Evolutionary conservation across 192 early-diverging fungal genomes (phyloP).

Genomic region (Allomyces javanicus): DNA sequence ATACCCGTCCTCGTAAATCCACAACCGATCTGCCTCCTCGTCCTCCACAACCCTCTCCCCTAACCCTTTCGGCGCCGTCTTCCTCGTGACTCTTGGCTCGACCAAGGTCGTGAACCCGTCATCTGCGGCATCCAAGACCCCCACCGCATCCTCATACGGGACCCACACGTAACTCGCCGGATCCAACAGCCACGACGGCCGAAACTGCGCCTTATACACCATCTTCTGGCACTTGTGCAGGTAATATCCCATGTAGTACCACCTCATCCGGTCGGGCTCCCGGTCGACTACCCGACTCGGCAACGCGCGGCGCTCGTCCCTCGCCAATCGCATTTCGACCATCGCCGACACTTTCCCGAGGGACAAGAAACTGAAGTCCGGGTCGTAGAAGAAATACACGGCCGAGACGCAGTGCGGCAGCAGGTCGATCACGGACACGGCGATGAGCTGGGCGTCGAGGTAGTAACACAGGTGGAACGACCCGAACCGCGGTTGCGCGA

Average conservation of each 20-base stretch:
- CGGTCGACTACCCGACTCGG: conserved; percentile 16
- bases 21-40: neutral
- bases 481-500: conserved; percentile 32
- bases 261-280: conserved; percentile 26
- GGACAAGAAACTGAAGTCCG: conserved; percentile 48
- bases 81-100: neutral
- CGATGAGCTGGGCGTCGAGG: conserved; percentile 56
- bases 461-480: conserved; percentile 87
- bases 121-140: neutral
- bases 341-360: conserved; percentile 75
- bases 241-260: conserved; percentile 93
- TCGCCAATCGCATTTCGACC: conserved; percentile 51
- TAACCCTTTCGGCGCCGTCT: neutral
- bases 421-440: conserved; percentile 83
- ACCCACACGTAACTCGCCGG: conserved; percentile 28
- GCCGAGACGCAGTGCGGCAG: conserved; percentile 72
- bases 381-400: conserved; percentile 92
- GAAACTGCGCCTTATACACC: conserved; percentile 80
- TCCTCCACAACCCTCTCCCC: neutral
- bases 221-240: conserved; percentile 83
- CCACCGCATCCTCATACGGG: neutral
- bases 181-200: conserved; percentile 65
- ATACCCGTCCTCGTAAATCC: neutral
- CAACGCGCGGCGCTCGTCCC: conserved; percentile 2
- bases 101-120: neutral